Conservation (phyloP, 257 asterid species). For the Solanum appendiculatum region DNA sequence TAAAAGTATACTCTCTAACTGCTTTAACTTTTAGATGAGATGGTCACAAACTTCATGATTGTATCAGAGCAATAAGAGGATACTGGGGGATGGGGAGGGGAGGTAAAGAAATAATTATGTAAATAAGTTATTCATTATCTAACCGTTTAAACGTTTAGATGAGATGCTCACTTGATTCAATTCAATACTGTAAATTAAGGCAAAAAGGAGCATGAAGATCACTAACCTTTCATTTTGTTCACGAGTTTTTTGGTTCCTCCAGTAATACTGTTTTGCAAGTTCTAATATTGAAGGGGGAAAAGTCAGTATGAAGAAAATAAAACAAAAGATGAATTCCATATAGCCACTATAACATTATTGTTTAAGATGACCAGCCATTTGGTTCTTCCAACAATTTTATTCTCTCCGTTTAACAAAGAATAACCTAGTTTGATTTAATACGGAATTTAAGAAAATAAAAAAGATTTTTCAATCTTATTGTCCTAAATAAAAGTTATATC, state of each 20-base stretch:
- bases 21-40: not conserved
- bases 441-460: too few species aligned
- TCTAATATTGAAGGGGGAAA: slow-evolving; percentile 26
- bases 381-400: not conserved
- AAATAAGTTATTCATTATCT: not conserved
- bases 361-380: not conserved
- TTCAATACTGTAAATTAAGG: not conserved
- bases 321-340: not conserved
- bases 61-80: not conserved
- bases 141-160: not conserved
- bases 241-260: slow-evolving; percentile 83
- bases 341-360: not conserved
- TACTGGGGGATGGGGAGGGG: not conserved
- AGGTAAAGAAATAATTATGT: not conserved
- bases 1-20: not conserved
- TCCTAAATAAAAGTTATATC: too few species aligned
- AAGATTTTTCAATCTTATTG: too few species aligned
- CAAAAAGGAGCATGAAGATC: not conserved
- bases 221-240: slow-evolving; percentile 71
- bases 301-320: not conserved
- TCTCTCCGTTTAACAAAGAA: too few species aligned
- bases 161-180: not conserved
- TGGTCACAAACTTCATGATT: not conserved
- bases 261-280: slow-evolving; percentile 48
- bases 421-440: too few species aligned